Conservation (phyloP, 768 basidiomycete species). For the Leccinum longicurvipes region DNA sequence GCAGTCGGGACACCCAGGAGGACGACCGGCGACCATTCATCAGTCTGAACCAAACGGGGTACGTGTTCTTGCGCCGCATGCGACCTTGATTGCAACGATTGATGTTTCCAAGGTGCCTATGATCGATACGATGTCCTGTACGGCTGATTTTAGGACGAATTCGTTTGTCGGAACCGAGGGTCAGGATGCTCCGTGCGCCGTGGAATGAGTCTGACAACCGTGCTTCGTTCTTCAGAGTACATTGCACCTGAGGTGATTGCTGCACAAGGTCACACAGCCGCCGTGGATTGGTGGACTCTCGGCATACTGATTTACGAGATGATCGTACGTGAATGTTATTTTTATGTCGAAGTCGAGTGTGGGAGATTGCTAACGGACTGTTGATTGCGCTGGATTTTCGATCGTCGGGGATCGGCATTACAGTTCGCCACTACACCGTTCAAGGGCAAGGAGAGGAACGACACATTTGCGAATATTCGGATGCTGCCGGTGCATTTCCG, state of each 20-base stretch:
- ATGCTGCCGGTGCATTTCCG: slow-evolving; percentile 82
- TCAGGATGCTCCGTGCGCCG: slow-evolving; percentile 34
- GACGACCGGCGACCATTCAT: slow-evolving; percentile 84
- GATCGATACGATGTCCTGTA: slow-evolving; percentile 96
- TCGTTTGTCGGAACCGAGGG: slow-evolving; percentile 99
- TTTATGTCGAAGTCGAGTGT: slow-evolving; percentile 16
- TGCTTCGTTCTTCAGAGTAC: slow-evolving; percentile 64
- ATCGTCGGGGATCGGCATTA: slow-evolving; percentile 15
- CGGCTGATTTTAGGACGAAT: slow-evolving; percentile 96
- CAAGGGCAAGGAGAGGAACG: slow-evolving; percentile 92
- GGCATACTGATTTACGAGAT: slow-evolving; percentile 99
- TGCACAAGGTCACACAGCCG: slow-evolving; percentile 93
- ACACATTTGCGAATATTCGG: slow-evolving; percentile 96
- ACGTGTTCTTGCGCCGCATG: slow-evolving; percentile 29
- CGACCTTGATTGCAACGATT: slow-evolving; percentile 2
- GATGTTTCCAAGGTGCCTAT: slow-evolving; percentile 66
- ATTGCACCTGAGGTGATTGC: slow-evolving; percentile 99
- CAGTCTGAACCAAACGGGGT: slow-evolving; percentile 87
- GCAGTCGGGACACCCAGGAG: slow-evolving; percentile 82
- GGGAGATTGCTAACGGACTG: slow-evolving; percentile 36
- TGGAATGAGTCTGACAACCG: slow-evolving; percentile 15
- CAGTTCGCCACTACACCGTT: slow-evolving; percentile 99
- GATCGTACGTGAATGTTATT: slow-evolving; percentile 69
- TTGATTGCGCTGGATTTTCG: slow-evolving; percentile 23
- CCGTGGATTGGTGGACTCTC: slow-evolving; percentile 99